Conservation (phyloP, 148 eudicot species). For the Heliosperma pusillum region DNA sequence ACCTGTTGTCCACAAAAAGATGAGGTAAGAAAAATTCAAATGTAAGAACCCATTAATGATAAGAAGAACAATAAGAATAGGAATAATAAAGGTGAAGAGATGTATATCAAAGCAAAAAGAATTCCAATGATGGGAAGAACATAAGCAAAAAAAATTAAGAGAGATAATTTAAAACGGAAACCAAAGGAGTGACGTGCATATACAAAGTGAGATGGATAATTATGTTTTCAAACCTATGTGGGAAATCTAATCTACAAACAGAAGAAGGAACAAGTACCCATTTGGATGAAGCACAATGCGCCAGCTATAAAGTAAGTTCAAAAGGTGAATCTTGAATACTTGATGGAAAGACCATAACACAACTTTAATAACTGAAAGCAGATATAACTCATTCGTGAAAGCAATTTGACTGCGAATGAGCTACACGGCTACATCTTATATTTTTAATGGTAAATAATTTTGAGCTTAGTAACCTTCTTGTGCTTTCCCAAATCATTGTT, state of each 20-base stretch:
- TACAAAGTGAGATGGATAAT: background rate
- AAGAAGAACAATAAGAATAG: background rate
- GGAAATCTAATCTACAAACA: background rate
- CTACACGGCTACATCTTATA: background rate
- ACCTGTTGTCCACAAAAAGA: constrained; percentile 48
- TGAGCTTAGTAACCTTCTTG: background rate
- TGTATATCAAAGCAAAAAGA: background rate
- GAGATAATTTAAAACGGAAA: background rate
- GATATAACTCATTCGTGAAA: background rate
- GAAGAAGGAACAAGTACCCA: background rate
- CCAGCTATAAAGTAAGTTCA: background rate
- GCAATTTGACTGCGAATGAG: background rate
- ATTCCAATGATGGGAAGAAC: background rate
- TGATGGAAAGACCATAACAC: background rate
- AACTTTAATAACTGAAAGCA: background rate
- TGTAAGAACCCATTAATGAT: background rate
- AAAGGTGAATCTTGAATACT: background rate
- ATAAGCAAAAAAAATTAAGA: too few relatives aligned
- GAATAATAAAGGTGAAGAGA: background rate
- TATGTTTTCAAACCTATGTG: background rate
- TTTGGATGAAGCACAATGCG: background rate
- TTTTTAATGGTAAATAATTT: background rate
- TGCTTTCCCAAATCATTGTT: background rate
- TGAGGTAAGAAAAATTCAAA: constrained; percentile 10
- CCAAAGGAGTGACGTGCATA: background rate